Conservation (phyloP, 768 basidiomycete species). For the Suillus hirtellus region DNA sequence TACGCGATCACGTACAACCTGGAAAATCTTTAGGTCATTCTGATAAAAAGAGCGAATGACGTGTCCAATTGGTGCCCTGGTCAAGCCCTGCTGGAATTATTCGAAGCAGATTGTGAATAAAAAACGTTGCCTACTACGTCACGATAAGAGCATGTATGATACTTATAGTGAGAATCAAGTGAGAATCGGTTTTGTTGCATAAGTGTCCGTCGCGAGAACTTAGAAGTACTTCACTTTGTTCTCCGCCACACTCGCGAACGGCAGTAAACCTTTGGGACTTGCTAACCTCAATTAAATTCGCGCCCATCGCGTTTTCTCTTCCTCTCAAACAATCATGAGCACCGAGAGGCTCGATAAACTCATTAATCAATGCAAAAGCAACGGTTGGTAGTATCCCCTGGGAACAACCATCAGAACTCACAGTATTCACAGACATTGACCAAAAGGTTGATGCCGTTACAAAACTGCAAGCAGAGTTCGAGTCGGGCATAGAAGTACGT, state of each 20-base stretch:
- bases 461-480: slow-evolving; percentile 76
- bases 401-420: slow-evolving; percentile 13
- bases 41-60: slow-evolving; percentile 49
- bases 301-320: slow-evolving; percentile 15
- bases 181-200: slow-evolving; percentile 2
- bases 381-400: slow-evolving; percentile 42
- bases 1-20: slow-evolving; percentile 82
- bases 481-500: slow-evolving; percentile 66
- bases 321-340: slow-evolving; percentile 45
- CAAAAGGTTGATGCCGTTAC: slow-evolving; percentile 77
- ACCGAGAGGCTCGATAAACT: slow-evolving; percentile 59
- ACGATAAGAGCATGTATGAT: too few relatives aligned
- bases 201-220: slow-evolving; percentile 1
- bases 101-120: slow-evolving; percentile 2
- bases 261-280: slow-evolving; percentile 16
- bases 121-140: slow-evolving; percentile 4
- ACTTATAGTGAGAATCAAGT: background rate
- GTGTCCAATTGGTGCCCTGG: background rate
- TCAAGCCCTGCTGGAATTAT: background rate
- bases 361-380: slow-evolving; percentile 63
- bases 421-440: slow-evolving; percentile 61
- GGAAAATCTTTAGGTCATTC: slow-evolving; percentile 86
- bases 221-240: slow-evolving; percentile 9
- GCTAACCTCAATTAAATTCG: slow-evolving; percentile 22
- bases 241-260: slow-evolving; percentile 21